Evolutionary conservation across 192 early-diverging fungal species (phyloP), one percentile per base, ranked within the genome.

Genomic region (Geranomyces variabilis): DNA sequence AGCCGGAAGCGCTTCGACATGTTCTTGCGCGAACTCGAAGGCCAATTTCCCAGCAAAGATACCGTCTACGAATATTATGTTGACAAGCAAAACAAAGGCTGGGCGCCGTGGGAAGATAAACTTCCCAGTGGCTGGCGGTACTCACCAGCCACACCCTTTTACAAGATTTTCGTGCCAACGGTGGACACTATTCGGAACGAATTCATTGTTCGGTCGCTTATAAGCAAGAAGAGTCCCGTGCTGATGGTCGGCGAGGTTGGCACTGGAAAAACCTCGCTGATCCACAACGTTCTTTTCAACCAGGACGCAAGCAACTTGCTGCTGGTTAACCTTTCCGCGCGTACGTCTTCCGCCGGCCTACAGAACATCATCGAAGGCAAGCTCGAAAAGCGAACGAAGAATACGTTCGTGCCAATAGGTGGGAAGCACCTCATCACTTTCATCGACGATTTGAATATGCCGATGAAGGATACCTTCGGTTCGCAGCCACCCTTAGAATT

Each of bases 401-500:
- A 86, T 59, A 79, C 82, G n/a, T 87, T 83, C 70, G 86, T 85
- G 10, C 83, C 86, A 19, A 79, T 80, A 21, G 83, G 81, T 19
- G 86, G 86, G 14, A 87, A 87, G 56, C 79, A 81, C 41, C 66
- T 88, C 2, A 71, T 87, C 13, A 43, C 76, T 3, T 88, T 88
- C 62, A 81, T 88, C 51, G 86, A 88, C 67, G 85, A 88, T 69
- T 75, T 88, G 66, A 88, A 88, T 70, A 88, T 88, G 86, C 86
- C 86, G 6, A 69, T 77, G 75, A 85, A 85, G 49, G 86, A 88
- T 60, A 88, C 85, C 1, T 88, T 86, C 58, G 85, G 85, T 30
- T 87, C 86, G 1, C 86, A 88, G 72, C 86, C 86, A 44, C 86
- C 86, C 24, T 67, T 88, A 17, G 82, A 88, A 68, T 65, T 88